Percentiles rank a stretch among this genome's conserved stretches.
phyloP scores from a whole-genome alignment of 352 stramenopile genomes.

The Blastocystis sp. region DNA sequence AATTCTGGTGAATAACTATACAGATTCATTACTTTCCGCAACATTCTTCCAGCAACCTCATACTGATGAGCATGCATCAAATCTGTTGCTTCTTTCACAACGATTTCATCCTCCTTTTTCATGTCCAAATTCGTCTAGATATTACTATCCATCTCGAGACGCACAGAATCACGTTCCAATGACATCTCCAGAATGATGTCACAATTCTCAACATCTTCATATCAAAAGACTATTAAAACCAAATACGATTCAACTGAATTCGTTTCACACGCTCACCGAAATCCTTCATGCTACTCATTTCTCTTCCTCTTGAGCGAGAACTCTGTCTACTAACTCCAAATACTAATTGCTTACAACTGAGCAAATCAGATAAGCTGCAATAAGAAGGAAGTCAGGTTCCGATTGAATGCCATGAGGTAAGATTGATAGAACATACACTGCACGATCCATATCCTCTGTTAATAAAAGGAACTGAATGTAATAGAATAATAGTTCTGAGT shows the following conservation, averaged over 20 bases:
- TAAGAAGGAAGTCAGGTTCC: conserved; percentile 39
- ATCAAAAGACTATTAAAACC: no score
- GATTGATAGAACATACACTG: not conserved
- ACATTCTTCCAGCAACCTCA: not conserved
- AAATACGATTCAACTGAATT: no score
- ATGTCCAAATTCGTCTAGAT: not conserved
- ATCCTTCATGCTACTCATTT: not conserved
- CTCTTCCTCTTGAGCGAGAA: not conserved
- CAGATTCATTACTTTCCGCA: not conserved
- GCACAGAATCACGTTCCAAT: not conserved
- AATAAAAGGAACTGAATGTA: conserved; percentile 34
- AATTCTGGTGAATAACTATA: not conserved
- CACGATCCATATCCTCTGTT: not conserved
- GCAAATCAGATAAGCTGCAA: not conserved
- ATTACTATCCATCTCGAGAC: not conserved
- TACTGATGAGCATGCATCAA: conserved; percentile 39
- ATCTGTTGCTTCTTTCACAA: not conserved
- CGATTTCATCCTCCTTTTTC: not conserved
- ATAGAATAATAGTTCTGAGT: not conserved
- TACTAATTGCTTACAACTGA: not conserved
- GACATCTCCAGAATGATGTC: not conserved
- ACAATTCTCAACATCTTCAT: not conserved
- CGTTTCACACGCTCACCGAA: no score
- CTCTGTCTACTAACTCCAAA: not conserved
- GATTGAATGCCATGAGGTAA: not conserved